phyloP scores from a whole-genome alignment of 768 basidiomycete species.

The Leccinellum rugosiceps region DNA sequence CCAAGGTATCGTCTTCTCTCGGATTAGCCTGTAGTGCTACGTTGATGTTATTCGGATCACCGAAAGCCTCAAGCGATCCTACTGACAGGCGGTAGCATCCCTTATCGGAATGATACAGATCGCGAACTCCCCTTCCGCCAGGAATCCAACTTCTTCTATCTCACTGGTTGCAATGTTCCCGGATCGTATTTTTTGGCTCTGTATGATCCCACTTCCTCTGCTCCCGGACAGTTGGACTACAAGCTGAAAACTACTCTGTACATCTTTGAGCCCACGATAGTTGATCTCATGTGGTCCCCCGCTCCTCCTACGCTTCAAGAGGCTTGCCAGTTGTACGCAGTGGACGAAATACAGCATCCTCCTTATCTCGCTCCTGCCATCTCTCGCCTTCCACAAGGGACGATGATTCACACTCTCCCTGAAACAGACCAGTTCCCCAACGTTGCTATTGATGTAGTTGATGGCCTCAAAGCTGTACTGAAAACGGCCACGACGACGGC shows the following conservation, averaged over 20 bases:
- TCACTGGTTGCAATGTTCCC: conserved; percentile 77
- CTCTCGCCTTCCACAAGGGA: conserved; percentile 45
- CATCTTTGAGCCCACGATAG: conserved; percentile 71
- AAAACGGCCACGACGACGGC: conserved; percentile 1
- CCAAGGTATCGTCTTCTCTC: conserved; percentile 43
- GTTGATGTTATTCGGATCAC: not conserved
- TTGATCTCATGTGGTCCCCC: conserved; percentile 85
- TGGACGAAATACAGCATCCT: conserved; percentile 55
- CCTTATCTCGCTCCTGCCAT: conserved; percentile 45
- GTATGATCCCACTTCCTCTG: conserved; percentile 39
- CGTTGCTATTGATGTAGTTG: not conserved
- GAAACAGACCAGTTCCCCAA: conserved; percentile 24
- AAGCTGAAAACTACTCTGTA: conserved; percentile 60
- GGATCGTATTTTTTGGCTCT: conserved; percentile 62
- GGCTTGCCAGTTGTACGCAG: conserved; percentile 53
- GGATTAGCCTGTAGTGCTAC: not conserved
- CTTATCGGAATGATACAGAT: conserved; percentile 80
- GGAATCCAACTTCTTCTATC: conserved; percentile 88
- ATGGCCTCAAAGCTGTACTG: conserved; percentile 8
- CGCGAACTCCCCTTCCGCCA: conserved; percentile 69
- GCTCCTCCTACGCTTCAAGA: conserved; percentile 69
- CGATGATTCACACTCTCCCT: conserved; percentile 67
- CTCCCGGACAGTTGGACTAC: conserved; percentile 13
- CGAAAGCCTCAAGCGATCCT: conserved; percentile 68
- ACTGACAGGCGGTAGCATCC: conserved; percentile 59